These are phyloP conservation scores for Areca catechu DNA, from an alignment of 176 grass and related monocot species.

Conservation along the genomic window DNA sequence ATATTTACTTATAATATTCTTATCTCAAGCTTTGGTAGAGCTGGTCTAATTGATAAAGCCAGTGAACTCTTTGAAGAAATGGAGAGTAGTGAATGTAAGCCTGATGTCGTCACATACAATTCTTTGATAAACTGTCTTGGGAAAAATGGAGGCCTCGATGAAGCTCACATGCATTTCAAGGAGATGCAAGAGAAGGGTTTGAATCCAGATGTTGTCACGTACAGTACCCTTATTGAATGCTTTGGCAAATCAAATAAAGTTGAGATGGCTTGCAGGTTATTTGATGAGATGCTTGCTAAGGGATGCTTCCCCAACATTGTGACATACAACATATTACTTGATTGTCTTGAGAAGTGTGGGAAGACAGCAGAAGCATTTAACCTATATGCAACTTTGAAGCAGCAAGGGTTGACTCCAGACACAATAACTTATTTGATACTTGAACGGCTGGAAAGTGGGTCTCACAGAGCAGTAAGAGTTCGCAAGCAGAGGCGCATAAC, in stretches of 20 bases:
- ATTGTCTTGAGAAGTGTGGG: conserved; percentile 72
- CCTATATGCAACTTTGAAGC: conserved; percentile 58
- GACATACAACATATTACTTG: conserved; percentile 94
- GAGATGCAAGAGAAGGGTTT: conserved; percentile 96
- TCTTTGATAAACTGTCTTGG: conserved; percentile 94
- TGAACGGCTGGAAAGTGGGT: conserved; percentile 61
- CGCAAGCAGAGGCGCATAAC: conserved; percentile 37
- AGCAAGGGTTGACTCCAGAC: conserved; percentile 66
- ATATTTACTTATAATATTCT: conserved; percentile 96
- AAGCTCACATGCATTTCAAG: conserved; percentile 87
- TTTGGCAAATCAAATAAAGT: conserved; percentile 92
- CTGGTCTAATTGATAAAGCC: conserved; percentile 74
- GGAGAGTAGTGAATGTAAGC: conserved; percentile 52
- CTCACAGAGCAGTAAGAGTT: conserved; percentile 45
- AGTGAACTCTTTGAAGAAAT: conserved; percentile 75
- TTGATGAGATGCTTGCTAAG: conserved; percentile 73
- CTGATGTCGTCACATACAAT: conserved; percentile 91
- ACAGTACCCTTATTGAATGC: conserved; percentile 91
- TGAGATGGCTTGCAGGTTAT: conserved; percentile 83
- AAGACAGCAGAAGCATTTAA: conserved; percentile 54
- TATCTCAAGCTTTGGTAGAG: conserved; percentile 84
- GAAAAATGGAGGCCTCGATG: conserved; percentile 80
- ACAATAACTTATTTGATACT: conserved; percentile 87
- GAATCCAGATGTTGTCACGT: conserved; percentile 89
- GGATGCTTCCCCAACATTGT: conserved; percentile 80